These are phyloP conservation scores for Pseudozyma tsukubaensis DNA, from an alignment of 1,284 basidiomycete genomes.

Conservation along the genomic window DNA sequence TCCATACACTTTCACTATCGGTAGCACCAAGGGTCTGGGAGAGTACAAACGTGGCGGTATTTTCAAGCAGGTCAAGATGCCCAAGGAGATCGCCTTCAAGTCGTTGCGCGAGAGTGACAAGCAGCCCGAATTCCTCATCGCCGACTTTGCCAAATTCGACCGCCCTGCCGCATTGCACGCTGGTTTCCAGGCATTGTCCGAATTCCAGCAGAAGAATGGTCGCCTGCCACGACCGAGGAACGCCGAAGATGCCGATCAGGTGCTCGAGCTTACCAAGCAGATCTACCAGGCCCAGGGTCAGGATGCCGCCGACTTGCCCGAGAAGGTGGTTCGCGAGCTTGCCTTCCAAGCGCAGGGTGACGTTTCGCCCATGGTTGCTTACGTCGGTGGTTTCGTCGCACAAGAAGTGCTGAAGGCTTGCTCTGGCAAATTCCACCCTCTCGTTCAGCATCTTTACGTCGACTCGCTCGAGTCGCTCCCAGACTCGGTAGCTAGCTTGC, in stretches of 20 bases:
- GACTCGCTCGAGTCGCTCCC: constrained; percentile 89
- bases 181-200: constrained; percentile 92
- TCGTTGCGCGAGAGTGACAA: constrained; percentile 86
- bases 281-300: constrained; percentile 73
- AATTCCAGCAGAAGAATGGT: constrained; percentile 78
- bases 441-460: constrained; percentile 95
- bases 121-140: constrained; percentile 89
- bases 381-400: constrained; percentile 96
- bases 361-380: constrained; percentile 88
- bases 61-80: constrained; percentile 99
- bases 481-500: constrained; percentile 70
- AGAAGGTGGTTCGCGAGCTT: constrained; percentile 81
- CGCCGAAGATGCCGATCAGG: constrained; percentile 79
- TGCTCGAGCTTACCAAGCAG: constrained; percentile 83
- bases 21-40: constrained; percentile 70
- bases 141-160: constrained; percentile 98
- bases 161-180: constrained; percentile 89
- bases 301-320: constrained; percentile 80
- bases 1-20: constrained; percentile 68
- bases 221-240: constrained; percentile 87
- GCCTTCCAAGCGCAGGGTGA: constrained; percentile 95
- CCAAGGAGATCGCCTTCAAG: constrained; percentile 87
- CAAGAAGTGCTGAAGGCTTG: constrained; percentile 98
- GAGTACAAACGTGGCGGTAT: constrained; percentile 90
- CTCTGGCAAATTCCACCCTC: constrained; percentile 98